A percentile compares a stretch with the other conserved stretches of the same genome.
These are phyloP conservation scores for Neofusicoccum cordaticola DNA, from an alignment of 2,329 filamentous ascomycete species.

Conservation along the genomic window DNA sequence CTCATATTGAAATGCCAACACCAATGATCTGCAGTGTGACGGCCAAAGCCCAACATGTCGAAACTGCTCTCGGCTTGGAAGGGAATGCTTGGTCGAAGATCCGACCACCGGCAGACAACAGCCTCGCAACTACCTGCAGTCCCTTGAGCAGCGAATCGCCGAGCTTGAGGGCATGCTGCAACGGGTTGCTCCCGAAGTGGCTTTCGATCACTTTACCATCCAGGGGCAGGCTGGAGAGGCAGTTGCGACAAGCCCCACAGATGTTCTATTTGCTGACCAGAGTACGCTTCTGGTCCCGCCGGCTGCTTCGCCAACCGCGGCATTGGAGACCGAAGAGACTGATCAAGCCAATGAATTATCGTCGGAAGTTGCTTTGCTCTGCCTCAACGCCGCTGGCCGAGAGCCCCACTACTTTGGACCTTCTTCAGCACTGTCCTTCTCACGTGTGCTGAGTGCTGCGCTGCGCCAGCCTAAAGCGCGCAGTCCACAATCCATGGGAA, in stretches of 20 bases:
- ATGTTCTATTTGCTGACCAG: neutral
- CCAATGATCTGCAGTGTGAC: neutral
- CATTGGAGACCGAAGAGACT: neutral
- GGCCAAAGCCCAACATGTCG: slow-evolving; percentile 26
- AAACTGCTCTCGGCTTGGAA: slow-evolving; percentile 25
- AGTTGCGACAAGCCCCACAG: too few relatives aligned
- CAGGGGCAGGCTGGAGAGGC: neutral
- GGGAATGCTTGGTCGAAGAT: slow-evolving; percentile 38
- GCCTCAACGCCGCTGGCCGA: slow-evolving; percentile 30
- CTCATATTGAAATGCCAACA: too few relatives aligned
- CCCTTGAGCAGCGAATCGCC: slow-evolving; percentile 28
- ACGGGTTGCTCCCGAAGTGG: slow-evolving; percentile 26
- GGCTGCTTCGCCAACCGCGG: too few relatives aligned
- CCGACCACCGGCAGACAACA: slow-evolving; percentile 34
- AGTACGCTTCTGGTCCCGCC: neutral
- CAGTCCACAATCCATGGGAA: neutral
- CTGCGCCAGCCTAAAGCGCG: slow-evolving; percentile 21
- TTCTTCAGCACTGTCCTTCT: slow-evolving; percentile 36
- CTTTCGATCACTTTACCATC: slow-evolving; percentile 22
- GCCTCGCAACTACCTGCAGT: slow-evolving; percentile 34
- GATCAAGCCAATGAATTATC: slow-evolving; percentile 22
- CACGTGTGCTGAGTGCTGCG: slow-evolving; percentile 27
- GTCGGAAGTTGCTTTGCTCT: slow-evolving; percentile 33
- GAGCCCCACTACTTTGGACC: slow-evolving; percentile 40
- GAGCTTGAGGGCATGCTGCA: slow-evolving; percentile 32